Conservation (phyloP, 352 stramenopile genomes). For the Phytophthora foliorum region DNA sequence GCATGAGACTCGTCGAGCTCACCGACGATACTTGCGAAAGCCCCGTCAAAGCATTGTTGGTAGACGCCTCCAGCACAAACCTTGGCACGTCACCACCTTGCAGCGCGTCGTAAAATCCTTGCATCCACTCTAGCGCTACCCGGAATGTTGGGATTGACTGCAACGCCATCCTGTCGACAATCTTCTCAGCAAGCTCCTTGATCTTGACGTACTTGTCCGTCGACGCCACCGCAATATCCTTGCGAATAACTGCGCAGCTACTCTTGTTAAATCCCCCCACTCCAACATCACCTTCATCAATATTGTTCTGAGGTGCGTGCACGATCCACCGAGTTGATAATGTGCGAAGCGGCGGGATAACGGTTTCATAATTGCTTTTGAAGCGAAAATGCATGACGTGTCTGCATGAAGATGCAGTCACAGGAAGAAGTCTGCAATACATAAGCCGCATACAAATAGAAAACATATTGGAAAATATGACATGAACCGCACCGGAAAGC, state of each 20-base stretch:
- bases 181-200: background rate
- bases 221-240: background rate
- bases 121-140: too few relatives aligned
- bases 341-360: too few relatives aligned
- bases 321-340: too few relatives aligned
- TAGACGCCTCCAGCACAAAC: too few relatives aligned
- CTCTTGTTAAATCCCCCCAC: background rate
- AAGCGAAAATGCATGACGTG: too few relatives aligned
- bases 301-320: background rate
- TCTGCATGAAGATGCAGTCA: background rate
- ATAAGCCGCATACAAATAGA: too few relatives aligned
- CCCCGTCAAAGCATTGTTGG: too few relatives aligned
- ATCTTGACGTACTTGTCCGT: background rate
- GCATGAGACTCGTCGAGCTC: too few relatives aligned
- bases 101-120: too few relatives aligned
- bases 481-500: background rate
- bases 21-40: too few relatives aligned
- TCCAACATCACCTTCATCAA: constrained; percentile 1
- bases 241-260: background rate
- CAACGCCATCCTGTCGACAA: background rate
- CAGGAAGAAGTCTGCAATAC: background rate
- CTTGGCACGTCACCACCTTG: background rate
- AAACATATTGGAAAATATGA: background rate
- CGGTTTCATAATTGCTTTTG: too few relatives aligned
- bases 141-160: background rate